Conservation (phyloP, 441 rosid genomes). For the Populus trichocarpa region DNA sequence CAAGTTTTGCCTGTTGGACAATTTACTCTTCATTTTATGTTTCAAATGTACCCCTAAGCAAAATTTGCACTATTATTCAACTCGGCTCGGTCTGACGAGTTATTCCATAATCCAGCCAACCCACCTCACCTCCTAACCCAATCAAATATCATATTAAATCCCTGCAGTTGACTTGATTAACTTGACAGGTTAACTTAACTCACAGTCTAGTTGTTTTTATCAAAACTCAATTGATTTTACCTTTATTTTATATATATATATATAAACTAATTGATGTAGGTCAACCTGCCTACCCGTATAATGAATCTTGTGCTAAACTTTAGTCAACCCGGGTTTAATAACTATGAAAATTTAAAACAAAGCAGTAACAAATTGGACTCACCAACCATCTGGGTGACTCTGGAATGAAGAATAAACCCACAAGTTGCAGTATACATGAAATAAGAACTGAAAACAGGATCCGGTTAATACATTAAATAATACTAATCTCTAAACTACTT, state of each 20-base stretch:
- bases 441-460: conserved; percentile 29
- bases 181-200: neutral
- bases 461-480: neutral
- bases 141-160: no score
- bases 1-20: conserved; percentile 41
- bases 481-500: neutral
- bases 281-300: neutral
- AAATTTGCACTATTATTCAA: neutral
- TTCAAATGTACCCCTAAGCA: neutral
- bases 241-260: neutral
- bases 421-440: conserved; percentile 38
- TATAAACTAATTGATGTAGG: neutral
- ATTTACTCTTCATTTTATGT: neutral
- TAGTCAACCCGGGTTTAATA: no score
- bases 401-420: conserved; percentile 53
- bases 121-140: neutral
- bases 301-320: neutral
- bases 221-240: no score
- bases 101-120: no score
- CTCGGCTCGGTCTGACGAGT: no score
- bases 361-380: neutral
- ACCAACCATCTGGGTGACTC: conserved; percentile 81
- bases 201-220: neutral
- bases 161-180: neutral
- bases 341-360: neutral